Conservation (phyloP, 2,329 filamentous ascomycete genomes). For the Knoxdaviesia proteae region DNA sequence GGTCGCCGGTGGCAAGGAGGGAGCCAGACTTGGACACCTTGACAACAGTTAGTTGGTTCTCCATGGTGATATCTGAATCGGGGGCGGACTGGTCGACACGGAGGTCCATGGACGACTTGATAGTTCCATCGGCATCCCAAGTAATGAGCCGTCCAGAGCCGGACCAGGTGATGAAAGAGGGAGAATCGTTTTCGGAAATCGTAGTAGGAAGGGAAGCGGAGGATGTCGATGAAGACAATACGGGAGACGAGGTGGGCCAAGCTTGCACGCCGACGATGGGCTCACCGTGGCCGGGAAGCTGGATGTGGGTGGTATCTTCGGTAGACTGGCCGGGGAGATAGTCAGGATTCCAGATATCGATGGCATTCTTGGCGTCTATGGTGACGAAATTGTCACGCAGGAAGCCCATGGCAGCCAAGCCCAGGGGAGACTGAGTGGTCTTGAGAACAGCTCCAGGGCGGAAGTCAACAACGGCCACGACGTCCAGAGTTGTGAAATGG, state of each 20-base stretch:
- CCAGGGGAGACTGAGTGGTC: conserved; percentile 16
- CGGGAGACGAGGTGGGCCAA: not conserved
- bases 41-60: conserved; percentile 39
- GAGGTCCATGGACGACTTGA: conserved; percentile 42
- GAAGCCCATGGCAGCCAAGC: conserved; percentile 48
- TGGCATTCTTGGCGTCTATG: conserved; percentile 54
- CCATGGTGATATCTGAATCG: conserved; percentile 26
- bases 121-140: conserved; percentile 57
- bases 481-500: conserved; percentile 30
- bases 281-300: conserved; percentile 41
- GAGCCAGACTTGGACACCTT: conserved; percentile 38
- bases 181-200: no score
- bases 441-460: conserved; percentile 17
- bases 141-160: conserved; percentile 59
- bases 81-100: conserved; percentile 42
- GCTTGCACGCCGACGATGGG: conserved; percentile 55
- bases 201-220: no score
- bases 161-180: conserved; percentile 69
- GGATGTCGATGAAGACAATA: no score
- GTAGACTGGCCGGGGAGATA: conserved; percentile 19
- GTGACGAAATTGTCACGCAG: conserved; percentile 47
- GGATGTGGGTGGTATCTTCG: conserved; percentile 22
- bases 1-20: conserved; percentile 66
- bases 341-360: conserved; percentile 41
- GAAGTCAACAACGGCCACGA: conserved; percentile 25